These are phyloP conservation scores for Ormosia emarginata DNA, from an alignment of 306 rosid species.

Conservation along the genomic window DNA sequence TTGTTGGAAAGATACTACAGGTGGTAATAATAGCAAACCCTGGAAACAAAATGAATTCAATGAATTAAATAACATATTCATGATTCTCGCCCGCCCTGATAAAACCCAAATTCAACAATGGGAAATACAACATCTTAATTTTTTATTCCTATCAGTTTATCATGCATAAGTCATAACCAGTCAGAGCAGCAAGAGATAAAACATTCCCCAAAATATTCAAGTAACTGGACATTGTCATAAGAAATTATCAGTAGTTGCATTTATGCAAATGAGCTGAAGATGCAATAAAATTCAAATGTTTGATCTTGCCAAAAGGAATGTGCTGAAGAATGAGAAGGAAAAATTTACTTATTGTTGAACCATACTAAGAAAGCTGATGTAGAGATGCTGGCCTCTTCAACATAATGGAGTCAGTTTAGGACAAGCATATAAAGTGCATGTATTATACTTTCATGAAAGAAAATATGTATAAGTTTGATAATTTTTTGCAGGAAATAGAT, in stretches of 20 bases:
- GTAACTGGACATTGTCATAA: neutral
- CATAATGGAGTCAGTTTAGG: neutral
- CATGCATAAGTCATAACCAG: neutral
- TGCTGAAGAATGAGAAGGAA: neutral
- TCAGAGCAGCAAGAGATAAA: neutral
- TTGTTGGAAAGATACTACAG: neutral
- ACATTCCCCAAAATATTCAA: neutral
- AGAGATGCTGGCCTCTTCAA: neutral
- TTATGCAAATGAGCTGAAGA: neutral
- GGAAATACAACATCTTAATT: too few species aligned
- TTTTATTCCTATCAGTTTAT: neutral
- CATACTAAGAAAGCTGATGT: neutral
- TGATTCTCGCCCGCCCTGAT: too few species aligned
- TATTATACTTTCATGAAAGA: neutral
- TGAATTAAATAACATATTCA: neutral
- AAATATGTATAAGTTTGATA: neutral
- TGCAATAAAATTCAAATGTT: neutral
- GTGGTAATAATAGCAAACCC: neutral
- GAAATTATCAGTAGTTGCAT: neutral
- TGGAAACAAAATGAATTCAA: neutral
- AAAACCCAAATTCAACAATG: too few species aligned
- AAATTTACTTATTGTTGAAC: neutral
- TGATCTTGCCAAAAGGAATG: neutral
- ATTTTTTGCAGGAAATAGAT: slow-evolving; percentile 68
- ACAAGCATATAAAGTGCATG: neutral